phyloP scores from a whole-genome alignment of 192 early-diverging fungal species.

The Spinellus fusiger region DNA sequence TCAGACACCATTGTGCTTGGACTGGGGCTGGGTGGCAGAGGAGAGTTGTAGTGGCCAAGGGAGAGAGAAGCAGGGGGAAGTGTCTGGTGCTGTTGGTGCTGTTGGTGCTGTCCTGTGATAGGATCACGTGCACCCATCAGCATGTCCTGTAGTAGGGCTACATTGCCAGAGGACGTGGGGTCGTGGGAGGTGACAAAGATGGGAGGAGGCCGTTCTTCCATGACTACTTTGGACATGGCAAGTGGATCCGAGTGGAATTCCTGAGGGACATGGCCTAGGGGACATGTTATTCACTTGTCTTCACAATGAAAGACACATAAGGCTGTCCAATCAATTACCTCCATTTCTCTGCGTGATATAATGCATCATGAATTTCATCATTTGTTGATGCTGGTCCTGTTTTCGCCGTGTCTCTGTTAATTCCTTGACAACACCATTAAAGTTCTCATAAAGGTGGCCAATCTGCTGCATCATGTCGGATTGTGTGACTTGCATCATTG shows the following conservation, averaged over 20 bases:
- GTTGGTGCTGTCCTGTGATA: conserved; percentile 7
- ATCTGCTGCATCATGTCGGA: conserved; percentile 70
- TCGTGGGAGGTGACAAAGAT: conserved; percentile 28
- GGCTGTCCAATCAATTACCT: conserved; percentile 11
- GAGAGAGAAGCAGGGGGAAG: background rate
- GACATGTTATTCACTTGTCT: background rate
- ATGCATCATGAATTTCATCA: conserved; percentile 62
- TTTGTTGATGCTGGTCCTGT: conserved; percentile 59
- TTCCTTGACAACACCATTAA: conserved; percentile 65
- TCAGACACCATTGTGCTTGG: conserved; percentile 29
- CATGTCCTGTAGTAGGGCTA: conserved; percentile 3
- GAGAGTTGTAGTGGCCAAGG: conserved; percentile 2
- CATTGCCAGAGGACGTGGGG: background rate
- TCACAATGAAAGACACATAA: background rate
- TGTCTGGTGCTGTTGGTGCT: background rate
- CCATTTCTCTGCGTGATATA: conserved; percentile 42
- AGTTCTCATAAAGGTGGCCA: conserved; percentile 67
- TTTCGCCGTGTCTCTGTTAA: conserved; percentile 66
- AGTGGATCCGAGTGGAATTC: no score
- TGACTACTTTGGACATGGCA: background rate
- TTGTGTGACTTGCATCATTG: conserved; percentile 72
- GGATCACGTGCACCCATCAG: background rate
- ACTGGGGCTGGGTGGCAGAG: conserved; percentile 27
- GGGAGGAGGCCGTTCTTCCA: conserved; percentile 13
- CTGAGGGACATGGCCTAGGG: no score